These are phyloP conservation scores for Strombidium stylifer DNA, from an alignment of 73 alveolate species.

Conservation along the genomic window DNA sequence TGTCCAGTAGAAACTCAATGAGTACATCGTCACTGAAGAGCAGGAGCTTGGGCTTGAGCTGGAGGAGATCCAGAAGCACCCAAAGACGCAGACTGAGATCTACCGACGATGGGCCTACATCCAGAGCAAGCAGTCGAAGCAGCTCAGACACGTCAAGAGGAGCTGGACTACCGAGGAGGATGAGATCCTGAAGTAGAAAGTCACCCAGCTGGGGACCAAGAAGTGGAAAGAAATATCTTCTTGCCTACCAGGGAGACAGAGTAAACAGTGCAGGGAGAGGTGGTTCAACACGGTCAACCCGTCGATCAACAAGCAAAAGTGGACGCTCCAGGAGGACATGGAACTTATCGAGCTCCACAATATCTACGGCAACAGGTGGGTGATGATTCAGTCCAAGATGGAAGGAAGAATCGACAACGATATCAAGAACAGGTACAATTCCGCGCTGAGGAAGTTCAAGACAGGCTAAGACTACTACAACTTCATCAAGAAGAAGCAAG, in stretches of 20 bases:
- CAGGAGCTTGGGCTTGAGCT: no score
- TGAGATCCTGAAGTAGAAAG: constrained; percentile 70
- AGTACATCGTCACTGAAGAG: no score
- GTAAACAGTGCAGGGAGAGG: constrained; percentile 69
- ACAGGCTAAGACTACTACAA: no score
- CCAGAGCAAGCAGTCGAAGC: no score
- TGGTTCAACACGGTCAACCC: constrained; percentile 85
- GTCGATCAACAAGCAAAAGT: constrained; percentile 63
- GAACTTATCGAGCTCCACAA: constrained; percentile 47
- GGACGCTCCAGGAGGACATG: constrained; percentile 68
- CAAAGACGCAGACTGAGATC: no score
- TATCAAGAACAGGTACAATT: constrained; percentile 57
- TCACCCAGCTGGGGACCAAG: constrained; percentile 72
- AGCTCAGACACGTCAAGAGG: no score
- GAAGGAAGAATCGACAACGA: constrained; percentile 71
- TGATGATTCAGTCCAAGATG: constrained; percentile 53
- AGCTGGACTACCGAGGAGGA: constrained; percentile 94
- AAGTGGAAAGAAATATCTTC: constrained; percentile 87
- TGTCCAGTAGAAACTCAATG: no score
- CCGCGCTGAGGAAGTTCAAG: constrained; percentile 44
- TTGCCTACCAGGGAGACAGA: constrained; percentile 79
- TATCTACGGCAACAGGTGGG: constrained; percentile 60
- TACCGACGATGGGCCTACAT: no score
- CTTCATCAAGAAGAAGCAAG: no score
- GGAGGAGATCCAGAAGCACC: no score